Evolutionary conservation across 2,329 filamentous ascomycete genomes (phyloP).

Genomic region (Rhynchosporium secalis): DNA sequence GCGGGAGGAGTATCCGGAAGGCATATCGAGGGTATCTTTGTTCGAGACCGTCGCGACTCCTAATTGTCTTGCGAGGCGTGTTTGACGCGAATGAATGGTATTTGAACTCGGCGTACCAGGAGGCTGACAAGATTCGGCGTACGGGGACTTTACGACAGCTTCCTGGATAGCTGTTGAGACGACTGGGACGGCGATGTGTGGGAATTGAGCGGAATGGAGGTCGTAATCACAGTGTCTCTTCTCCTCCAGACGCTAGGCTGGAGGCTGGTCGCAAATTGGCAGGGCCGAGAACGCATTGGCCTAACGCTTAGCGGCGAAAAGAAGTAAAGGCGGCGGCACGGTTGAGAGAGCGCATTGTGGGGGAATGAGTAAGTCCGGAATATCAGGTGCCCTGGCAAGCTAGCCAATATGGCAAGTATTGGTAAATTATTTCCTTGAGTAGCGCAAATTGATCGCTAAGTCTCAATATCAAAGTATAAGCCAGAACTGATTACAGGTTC

Average conservation of each 20-base stretch:
- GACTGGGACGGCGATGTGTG: background rate
- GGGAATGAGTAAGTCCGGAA: too few species aligned
- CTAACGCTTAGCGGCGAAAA: slow-evolving; percentile 1
- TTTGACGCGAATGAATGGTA: slow-evolving; percentile 4
- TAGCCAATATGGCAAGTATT: too few species aligned
- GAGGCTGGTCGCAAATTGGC: slow-evolving; percentile 7
- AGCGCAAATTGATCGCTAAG: too few species aligned
- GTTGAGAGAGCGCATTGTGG: too few species aligned
- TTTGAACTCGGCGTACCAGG: slow-evolving; percentile 9
- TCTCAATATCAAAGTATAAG: too few species aligned
- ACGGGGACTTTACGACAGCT: slow-evolving; percentile 18
- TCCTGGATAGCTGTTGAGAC: slow-evolving; percentile 9
- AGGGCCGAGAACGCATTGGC: slow-evolving; percentile 7
- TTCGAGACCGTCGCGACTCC: slow-evolving; percentile 23
- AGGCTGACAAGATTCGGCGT: background rate
- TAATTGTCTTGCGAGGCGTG: slow-evolving; percentile 18
- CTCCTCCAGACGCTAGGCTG: slow-evolving; percentile 9
- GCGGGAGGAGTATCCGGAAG: slow-evolving; percentile 67
- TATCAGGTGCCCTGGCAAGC: too few species aligned
- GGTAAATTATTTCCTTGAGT: too few species aligned
- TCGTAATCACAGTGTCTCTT: slow-evolving; percentile 6
- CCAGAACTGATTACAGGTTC: too few species aligned
- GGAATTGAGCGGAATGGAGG: background rate
- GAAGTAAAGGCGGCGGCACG: background rate
- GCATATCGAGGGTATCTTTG: slow-evolving; percentile 41